Conservation (phyloP, 2,329 filamentous ascomycete genomes). For the Hypoxylon sp. region DNA sequence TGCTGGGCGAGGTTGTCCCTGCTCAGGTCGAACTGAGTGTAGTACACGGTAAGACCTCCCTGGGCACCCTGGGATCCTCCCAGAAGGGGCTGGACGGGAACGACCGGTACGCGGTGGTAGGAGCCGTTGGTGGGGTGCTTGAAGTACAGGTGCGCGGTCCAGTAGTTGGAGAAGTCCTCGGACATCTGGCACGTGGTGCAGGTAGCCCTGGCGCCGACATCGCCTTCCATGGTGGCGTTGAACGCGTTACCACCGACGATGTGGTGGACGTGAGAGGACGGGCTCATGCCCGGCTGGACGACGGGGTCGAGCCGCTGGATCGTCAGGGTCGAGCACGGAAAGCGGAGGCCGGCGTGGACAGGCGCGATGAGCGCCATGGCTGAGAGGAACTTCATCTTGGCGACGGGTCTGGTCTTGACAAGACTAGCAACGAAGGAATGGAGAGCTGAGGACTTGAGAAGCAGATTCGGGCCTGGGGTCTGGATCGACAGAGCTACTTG, state of each 20-base stretch:
- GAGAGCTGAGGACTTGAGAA: constrained; percentile 12
- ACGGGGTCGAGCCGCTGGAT: constrained; percentile 45
- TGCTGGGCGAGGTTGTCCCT: constrained; percentile 40
- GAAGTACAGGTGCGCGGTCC: constrained; percentile 47
- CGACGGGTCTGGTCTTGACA: constrained; percentile 3
- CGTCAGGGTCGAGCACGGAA: constrained; percentile 43
- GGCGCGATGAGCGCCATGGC: constrained; percentile 42
- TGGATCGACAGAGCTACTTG: constrained; percentile 15
- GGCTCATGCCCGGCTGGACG: constrained; percentile 41
- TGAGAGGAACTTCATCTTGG: constrained; percentile 42
- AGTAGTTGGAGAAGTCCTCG: constrained; percentile 45
- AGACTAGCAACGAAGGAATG: constrained; percentile 4
- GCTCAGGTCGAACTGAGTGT: constrained; percentile 42
- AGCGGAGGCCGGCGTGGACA: constrained; percentile 44
- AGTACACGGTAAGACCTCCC: constrained; percentile 46
- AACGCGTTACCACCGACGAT: constrained; percentile 47
- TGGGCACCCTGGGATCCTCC: constrained; percentile 32
- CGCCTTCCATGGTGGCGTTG: constrained; percentile 43
- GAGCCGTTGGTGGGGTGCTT: constrained; percentile 45
- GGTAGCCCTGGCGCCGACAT: constrained; percentile 42
- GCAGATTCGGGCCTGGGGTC: neutral
- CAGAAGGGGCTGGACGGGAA: neutral
- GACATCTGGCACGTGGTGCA: constrained; percentile 45
- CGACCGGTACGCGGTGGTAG: constrained; percentile 44
- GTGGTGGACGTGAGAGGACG: constrained; percentile 44